phyloP scores from a whole-genome alignment of 129 eudicot species.

The Oenanthe sinensis region DNA sequence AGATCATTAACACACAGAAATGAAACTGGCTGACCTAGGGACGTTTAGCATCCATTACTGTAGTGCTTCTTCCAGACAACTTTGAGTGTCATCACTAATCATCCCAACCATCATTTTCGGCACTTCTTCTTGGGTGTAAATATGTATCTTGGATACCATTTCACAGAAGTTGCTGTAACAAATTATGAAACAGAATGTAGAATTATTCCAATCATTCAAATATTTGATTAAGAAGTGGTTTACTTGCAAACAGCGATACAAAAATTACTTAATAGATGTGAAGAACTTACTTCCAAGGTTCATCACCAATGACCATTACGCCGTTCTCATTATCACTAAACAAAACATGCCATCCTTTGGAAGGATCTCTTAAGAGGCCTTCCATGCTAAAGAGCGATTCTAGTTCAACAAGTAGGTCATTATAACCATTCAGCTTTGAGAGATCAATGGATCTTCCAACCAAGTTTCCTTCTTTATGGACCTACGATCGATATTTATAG shows the following conservation, averaged over 20 bases:
- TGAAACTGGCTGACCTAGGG: constrained; percentile 30
- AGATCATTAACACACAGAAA: not conserved
- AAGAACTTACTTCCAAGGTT: constrained; percentile 80
- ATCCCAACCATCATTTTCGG: constrained; percentile 67
- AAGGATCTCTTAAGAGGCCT: constrained; percentile 57
- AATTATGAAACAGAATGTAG: not conserved
- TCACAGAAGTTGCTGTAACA: constrained; percentile 63
- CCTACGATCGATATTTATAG: constrained; percentile 27
- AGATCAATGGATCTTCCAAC: constrained; percentile 92
- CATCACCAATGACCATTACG: constrained; percentile 88
- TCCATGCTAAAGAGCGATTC: constrained; percentile 82
- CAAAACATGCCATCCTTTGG: constrained; percentile 67
- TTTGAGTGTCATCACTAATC: constrained; percentile 68
- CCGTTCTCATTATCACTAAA: constrained; percentile 78
- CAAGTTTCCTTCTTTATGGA: constrained; percentile 90
- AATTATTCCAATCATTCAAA: not conserved
- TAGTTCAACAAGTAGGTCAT: constrained; percentile 59
- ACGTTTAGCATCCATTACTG: constrained; percentile 43
- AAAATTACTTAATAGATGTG: not conserved
- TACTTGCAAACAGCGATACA: not conserved
- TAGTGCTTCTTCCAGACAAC: constrained; percentile 92
- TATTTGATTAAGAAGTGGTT: not conserved
- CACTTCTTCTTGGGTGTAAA: constrained; percentile 83
- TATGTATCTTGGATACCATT: constrained; percentile 75
- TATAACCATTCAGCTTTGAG: constrained; percentile 52